These are phyloP conservation scores for Macrolepiota fuliginosa DNA, from an alignment of 768 basidiomycete genomes.

Conservation along the genomic window DNA sequence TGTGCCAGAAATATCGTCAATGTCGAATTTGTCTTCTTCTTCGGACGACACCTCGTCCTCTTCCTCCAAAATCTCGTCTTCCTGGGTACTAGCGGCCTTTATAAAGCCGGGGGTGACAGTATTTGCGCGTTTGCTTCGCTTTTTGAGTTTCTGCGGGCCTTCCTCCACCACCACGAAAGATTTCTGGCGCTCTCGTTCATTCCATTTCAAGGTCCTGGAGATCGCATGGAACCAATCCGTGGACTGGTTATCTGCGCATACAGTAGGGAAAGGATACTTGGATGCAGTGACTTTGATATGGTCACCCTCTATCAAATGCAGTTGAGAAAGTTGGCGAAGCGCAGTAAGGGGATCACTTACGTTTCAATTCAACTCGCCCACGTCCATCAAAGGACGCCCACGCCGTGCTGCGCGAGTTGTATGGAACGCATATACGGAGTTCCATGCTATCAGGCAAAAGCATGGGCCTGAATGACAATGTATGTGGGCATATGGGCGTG, in stretches of 20 bases:
- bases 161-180: constrained; percentile 99
- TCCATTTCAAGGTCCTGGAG: constrained; percentile 96
- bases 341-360: constrained; percentile 44
- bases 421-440: constrained; percentile 96
- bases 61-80: constrained; percentile 47
- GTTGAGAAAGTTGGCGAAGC: constrained; percentile 12
- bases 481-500: constrained; percentile 98
- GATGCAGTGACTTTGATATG: constrained; percentile 98
- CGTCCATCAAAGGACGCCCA: constrained; percentile 99
- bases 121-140: constrained; percentile 24
- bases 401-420: constrained; percentile 95
- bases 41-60: constrained; percentile 51
- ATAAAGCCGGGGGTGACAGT: constrained; percentile 18
- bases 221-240: constrained; percentile 99
- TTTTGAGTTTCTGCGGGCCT: constrained; percentile 46
- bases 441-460: constrained; percentile 98
- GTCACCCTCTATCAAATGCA: constrained; percentile 77
- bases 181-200: constrained; percentile 97
- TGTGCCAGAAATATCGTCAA: constrained; percentile 76
- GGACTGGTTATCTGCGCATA: constrained; percentile 96
- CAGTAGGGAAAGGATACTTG: constrained; percentile 97
- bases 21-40: constrained; percentile 82
- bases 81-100: constrained; percentile 20
- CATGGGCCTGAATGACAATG: constrained; percentile 98
- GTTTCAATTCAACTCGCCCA: constrained; percentile 92